Conservation (phyloP, 306 rosid species). For the Mimosa pudica region DNA sequence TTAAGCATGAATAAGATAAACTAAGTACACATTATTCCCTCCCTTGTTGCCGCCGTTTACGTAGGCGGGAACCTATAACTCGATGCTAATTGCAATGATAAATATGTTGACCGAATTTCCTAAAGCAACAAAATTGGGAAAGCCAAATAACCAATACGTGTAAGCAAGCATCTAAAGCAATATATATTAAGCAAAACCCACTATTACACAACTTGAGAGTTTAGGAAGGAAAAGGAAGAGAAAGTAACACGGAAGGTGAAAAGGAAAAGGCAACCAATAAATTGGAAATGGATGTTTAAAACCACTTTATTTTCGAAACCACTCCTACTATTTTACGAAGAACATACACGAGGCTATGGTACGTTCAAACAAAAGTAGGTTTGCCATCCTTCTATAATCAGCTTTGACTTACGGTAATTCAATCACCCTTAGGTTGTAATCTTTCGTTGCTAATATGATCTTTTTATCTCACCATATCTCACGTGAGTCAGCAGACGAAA, state of each 20-base stretch:
- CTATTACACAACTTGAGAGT: neutral
- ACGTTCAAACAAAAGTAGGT: neutral
- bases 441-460: no score
- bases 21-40: neutral
- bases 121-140: neutral
- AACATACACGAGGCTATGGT: neutral
- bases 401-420: neutral
- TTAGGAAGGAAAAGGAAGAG: neutral
- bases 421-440: no score
- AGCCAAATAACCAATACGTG: neutral
- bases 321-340: neutral
- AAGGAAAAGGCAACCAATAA: neutral
- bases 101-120: neutral
- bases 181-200: neutral
- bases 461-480: no score
- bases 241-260: neutral
- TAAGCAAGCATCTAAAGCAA: slow-evolving; percentile 4
- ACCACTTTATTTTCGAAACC: neutral
- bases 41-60: neutral
- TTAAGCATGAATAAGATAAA: neutral
- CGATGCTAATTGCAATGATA: neutral
- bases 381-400: neutral
- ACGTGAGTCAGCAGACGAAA: no score
- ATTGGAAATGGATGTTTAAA: neutral
- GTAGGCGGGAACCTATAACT: neutral